A percentile compares a stretch with the other conserved stretches of the same genome.
Conservation (phyloP, 441 rosid genomes). For the Gossypium lobatum region DNA sequence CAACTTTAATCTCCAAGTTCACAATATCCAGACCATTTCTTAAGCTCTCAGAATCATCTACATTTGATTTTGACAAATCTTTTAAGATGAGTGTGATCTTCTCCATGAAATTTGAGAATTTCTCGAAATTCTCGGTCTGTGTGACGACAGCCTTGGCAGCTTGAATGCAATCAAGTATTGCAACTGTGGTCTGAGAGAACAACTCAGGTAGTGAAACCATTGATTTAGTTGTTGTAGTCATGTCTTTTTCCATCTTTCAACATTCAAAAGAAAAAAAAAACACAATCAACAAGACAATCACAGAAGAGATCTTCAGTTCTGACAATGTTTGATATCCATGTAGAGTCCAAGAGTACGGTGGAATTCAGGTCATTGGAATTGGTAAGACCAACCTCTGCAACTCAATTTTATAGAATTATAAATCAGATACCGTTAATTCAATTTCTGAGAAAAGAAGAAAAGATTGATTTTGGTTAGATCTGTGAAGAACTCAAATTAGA, state of each 20-base stretch:
- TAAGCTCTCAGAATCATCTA: slow-evolving; percentile 16
- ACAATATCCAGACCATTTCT: slow-evolving; percentile 21
- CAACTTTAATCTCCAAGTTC: slow-evolving; percentile 19
- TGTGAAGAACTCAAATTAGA: neutral
- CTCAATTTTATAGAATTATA: neutral
- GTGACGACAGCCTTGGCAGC: slow-evolving; percentile 22
- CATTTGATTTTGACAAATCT: slow-evolving; percentile 21
- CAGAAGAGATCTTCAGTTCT: slow-evolving; percentile 8
- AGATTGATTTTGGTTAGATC: neutral
- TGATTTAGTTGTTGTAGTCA: slow-evolving; percentile 6
- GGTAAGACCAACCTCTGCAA: neutral
- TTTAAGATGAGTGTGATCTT: slow-evolving; percentile 20
- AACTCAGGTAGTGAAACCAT: slow-evolving; percentile 13
- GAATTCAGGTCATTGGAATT: neutral
- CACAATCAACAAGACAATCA: neutral
- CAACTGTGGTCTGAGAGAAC: slow-evolving; percentile 21
- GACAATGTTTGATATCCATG: neutral
- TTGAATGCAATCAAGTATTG: slow-evolving; percentile 18
- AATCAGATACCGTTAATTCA: neutral
- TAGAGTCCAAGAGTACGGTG: neutral
- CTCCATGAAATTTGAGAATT: slow-evolving; percentile 27
- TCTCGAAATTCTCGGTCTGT: slow-evolving; percentile 29
- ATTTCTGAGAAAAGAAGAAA: neutral
- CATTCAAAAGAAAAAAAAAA: neutral
- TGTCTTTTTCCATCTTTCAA: slow-evolving; percentile 15